phyloP scores from a whole-genome alignment of 805 yeast genomes.

The Wickerhamomyces ciferrii region DNA sequence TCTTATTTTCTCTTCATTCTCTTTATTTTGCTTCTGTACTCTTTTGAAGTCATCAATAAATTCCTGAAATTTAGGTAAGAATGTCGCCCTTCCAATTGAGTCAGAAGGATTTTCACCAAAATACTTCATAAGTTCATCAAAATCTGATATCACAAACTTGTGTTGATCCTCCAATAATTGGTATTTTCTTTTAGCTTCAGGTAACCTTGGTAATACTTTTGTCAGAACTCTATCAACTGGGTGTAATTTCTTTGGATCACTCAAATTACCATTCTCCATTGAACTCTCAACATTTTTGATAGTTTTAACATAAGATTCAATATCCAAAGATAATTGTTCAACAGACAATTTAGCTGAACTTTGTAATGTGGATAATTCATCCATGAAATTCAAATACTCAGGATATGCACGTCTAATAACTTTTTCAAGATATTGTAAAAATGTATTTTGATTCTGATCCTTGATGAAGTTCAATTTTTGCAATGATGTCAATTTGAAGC shows the following conservation, averaged over 20 bases:
- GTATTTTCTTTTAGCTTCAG: constrained; percentile 70
- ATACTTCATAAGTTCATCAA: constrained; percentile 65
- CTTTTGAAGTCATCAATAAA: constrained; percentile 76
- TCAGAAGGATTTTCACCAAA: constrained; percentile 91
- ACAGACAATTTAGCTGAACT: constrained; percentile 69
- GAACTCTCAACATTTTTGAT: constrained; percentile 71
- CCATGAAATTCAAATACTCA: constrained; percentile 66
- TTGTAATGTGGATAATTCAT: constrained; percentile 48
- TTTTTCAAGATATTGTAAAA: constrained; percentile 88
- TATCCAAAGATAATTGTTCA: constrained; percentile 75
- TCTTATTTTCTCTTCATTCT: constrained; percentile 76
- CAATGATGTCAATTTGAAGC: constrained; percentile 85
- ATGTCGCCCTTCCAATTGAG: constrained; percentile 55
- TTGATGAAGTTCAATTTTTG: constrained; percentile 88
- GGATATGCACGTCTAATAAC: constrained; percentile 83
- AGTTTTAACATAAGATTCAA: constrained; percentile 53
- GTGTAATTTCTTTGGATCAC: constrained; percentile 73
- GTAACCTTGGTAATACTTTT: constrained; percentile 59
- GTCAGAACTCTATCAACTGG: constrained; percentile 72
- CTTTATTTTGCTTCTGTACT: constrained; percentile 74
- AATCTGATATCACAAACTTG: constrained; percentile 56
- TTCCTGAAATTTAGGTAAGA: constrained; percentile 74
- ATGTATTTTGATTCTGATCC: constrained; percentile 81
- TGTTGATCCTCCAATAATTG: constrained; percentile 61
- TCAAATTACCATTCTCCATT: constrained; percentile 75